These are phyloP conservation scores for Suhomyces coccinellae DNA, from an alignment of 1,139 yeast genomes.

Conservation along the genomic window DNA sequence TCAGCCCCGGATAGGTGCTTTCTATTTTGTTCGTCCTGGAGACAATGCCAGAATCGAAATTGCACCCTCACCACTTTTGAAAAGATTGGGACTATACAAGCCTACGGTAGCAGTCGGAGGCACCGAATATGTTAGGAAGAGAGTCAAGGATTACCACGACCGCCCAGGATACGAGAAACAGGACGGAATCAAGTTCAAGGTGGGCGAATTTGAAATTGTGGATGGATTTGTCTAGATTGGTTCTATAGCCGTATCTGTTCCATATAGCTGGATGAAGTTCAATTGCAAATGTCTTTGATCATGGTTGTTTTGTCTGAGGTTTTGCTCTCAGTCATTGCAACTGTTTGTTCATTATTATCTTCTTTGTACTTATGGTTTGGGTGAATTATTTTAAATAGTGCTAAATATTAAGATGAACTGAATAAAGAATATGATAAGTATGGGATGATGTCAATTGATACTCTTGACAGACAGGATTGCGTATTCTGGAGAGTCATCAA, in stretches of 20 bases:
- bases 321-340: too few species aligned
- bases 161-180: constrained; percentile 23
- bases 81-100: constrained; percentile 28
- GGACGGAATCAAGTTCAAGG: constrained; percentile 25
- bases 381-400: too few species aligned
- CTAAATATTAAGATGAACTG: too few species aligned
- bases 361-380: too few species aligned
- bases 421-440: too few species aligned
- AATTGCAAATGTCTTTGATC: too few species aligned
- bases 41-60: constrained; percentile 28
- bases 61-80: constrained; percentile 33
- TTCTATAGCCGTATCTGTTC: not conserved
- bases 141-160: constrained; percentile 32
- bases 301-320: too few species aligned
- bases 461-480: too few species aligned
- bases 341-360: too few species aligned
- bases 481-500: too few species aligned
- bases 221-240: constrained; percentile 25
- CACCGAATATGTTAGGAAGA: constrained; percentile 30
- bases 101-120: constrained; percentile 26
- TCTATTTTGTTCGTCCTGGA: constrained; percentile 38
- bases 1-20: constrained; percentile 33
- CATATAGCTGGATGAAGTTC: too few species aligned
- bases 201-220: constrained; percentile 28
- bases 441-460: too few species aligned